These are phyloP conservation scores for Trametopsis cervina DNA, from an alignment of 768 basidiomycete genomes.

Conservation along the genomic window DNA sequence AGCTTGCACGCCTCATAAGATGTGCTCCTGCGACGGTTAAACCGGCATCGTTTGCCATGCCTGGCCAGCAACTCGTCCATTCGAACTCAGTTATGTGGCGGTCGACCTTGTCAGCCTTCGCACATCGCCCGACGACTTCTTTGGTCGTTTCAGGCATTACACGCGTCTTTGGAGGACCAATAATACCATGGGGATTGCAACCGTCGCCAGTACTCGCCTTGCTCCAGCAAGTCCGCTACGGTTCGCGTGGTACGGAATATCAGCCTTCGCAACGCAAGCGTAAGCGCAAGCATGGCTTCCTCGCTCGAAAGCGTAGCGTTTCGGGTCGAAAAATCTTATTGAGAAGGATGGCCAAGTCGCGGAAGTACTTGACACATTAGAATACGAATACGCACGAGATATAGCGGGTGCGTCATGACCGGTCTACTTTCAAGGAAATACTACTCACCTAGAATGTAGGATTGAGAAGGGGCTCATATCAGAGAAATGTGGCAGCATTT, in stretches of 20 bases:
- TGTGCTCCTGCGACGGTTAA: too few species aligned
- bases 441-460: too few species aligned
- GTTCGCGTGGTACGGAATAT: constrained; percentile 80
- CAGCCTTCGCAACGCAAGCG: constrained; percentile 93
- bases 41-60: too few species aligned
- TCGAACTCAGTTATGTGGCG: too few species aligned
- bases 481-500: too few species aligned
- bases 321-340: constrained; percentile 68
- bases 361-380: constrained; percentile 78
- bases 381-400: background rate
- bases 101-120: constrained; percentile 1
- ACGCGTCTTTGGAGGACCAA: background rate
- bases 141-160: background rate
- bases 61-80: too few species aligned
- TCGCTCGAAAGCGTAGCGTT: constrained; percentile 62
- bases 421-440: too few species aligned
- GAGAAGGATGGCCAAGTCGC: constrained; percentile 66
- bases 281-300: constrained; percentile 90
- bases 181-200: constrained; percentile 3
- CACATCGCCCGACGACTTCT: background rate
- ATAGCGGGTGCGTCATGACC: too few species aligned
- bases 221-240: constrained; percentile 52
- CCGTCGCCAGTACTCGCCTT: constrained; percentile 33
- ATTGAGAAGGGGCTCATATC: too few species aligned
- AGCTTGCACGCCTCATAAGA: constrained; percentile 18